These are phyloP conservation scores for Annona squamosa DNA, from an alignment of 164 flowering plant genomes.

Conservation along the genomic window DNA sequence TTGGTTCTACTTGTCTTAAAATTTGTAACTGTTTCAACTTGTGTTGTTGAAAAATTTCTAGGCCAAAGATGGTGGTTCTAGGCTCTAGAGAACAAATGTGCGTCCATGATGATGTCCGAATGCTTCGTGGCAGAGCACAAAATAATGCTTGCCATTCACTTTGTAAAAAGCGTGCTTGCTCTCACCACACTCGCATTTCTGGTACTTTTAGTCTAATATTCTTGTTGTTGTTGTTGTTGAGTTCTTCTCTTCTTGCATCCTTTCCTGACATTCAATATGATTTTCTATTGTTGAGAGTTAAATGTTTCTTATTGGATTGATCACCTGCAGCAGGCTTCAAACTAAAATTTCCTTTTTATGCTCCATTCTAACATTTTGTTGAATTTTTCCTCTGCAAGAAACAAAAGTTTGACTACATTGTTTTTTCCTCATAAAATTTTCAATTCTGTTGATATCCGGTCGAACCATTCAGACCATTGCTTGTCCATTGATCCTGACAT, in stretches of 20 bases:
- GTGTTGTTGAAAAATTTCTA: conserved; percentile 22
- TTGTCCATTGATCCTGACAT: not conserved
- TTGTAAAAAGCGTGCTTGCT: conserved; percentile 52
- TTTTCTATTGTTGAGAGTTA: not conserved
- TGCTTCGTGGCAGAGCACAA: conserved; percentile 75
- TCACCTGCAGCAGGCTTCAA: not conserved
- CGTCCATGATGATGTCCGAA: conserved; percentile 72
- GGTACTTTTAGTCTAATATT: conserved; percentile 31
- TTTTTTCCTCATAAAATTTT: too few species aligned
- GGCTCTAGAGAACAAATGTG: conserved; percentile 98
- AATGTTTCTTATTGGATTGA: not conserved
- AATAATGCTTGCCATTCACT: conserved; percentile 73
- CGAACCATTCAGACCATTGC: not conserved
- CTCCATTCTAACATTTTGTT: too few species aligned
- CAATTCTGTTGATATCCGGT: too few species aligned
- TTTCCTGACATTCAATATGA: not conserved
- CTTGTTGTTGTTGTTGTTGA: not conserved
- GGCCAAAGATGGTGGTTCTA: conserved; percentile 91
- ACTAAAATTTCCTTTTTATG: not conserved
- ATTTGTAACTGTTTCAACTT: conserved; percentile 2
- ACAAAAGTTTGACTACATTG: too few species aligned
- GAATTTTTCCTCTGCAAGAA: too few species aligned
- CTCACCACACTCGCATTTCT: conserved; percentile 42
- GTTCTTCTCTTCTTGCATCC: not conserved
- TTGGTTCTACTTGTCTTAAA: not conserved